Percentiles rank a stretch among this genome's conserved stretches.
These are phyloP conservation scores for Pontederia paniculata DNA, from an alignment of 176 grass and related monocot species.

Conservation along the genomic window DNA sequence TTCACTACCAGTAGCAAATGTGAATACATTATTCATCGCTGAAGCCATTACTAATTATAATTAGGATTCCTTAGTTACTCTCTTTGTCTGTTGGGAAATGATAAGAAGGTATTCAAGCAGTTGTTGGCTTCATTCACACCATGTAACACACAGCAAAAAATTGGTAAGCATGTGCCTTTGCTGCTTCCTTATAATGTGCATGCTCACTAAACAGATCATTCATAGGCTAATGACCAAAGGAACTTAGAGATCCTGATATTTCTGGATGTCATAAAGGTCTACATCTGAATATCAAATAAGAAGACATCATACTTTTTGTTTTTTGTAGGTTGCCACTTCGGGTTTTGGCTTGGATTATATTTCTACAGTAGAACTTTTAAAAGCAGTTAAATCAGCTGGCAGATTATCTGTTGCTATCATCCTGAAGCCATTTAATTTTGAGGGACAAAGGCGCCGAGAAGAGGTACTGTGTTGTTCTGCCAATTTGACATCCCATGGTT, in stretches of 20 bases:
- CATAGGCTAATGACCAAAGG: too few species aligned
- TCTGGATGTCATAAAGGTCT: background rate
- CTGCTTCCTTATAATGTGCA: too few species aligned
- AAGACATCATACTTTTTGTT: background rate
- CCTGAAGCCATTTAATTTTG: constrained; percentile 87
- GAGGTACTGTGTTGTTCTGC: constrained; percentile 33
- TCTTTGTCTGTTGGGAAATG: too few species aligned
- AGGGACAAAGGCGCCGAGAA: constrained; percentile 71
- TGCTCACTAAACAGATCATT: too few species aligned
- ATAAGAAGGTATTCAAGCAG: too few species aligned
- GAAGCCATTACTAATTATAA: too few species aligned
- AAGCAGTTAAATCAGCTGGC: constrained; percentile 51
- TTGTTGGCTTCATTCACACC: too few species aligned
- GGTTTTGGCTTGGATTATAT: constrained; percentile 70
- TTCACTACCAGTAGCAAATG: too few species aligned
- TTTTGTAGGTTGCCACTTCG: constrained; percentile 59
- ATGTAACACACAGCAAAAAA: too few species aligned
- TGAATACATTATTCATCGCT: too few species aligned
- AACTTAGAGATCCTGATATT: background rate
- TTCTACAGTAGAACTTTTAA: constrained; percentile 64
- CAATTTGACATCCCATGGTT: background rate
- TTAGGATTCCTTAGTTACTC: too few species aligned
- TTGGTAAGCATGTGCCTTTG: too few species aligned
- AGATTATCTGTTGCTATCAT: constrained; percentile 70
- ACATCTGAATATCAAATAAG: background rate